Conservation (phyloP, 306 rosid species). For the Citrullus colocynthis region DNA sequence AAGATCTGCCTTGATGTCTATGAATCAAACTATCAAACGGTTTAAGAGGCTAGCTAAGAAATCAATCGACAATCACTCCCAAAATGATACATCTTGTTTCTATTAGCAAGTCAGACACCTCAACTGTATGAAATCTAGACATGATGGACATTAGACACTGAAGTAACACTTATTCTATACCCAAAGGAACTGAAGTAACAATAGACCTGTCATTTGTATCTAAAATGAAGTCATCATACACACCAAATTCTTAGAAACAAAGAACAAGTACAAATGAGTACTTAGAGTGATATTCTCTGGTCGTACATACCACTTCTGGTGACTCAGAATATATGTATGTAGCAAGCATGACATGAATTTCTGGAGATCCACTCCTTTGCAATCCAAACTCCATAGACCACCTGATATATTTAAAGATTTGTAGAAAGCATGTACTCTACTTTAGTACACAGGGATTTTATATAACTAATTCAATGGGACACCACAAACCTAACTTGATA, state of each 20-base stretch:
- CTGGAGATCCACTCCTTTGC: constrained; percentile 56
- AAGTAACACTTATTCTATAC: not conserved
- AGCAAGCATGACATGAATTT: constrained; percentile 76
- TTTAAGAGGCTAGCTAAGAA: not conserved
- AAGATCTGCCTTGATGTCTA: not conserved
- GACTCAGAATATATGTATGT: constrained; percentile 81
- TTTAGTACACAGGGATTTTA: not conserved
- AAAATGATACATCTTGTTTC: not conserved
- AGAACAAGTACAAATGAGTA: not conserved
- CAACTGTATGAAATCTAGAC: not conserved
- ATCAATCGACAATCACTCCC: not conserved
- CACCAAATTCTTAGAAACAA: not conserved
- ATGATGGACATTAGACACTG: not conserved
- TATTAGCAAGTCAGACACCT: not conserved
- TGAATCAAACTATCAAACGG: not conserved
- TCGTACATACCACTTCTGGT: constrained; percentile 74
- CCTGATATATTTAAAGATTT: constrained; percentile 25
- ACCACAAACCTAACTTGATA: not conserved
- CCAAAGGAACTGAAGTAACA: not conserved
- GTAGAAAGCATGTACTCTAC: not conserved
- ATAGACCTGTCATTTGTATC: not conserved
- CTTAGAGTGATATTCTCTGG: not conserved
- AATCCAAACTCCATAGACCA: constrained; percentile 88
- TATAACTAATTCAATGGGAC: not conserved
- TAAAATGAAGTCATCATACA: not conserved